A percentile compares a stretch with the other conserved stretches of the same genome.
Evolutionary conservation across 2,329 filamentous ascomycete genomes (phyloP).

Genomic region (Microascus cirrosus): DNA sequence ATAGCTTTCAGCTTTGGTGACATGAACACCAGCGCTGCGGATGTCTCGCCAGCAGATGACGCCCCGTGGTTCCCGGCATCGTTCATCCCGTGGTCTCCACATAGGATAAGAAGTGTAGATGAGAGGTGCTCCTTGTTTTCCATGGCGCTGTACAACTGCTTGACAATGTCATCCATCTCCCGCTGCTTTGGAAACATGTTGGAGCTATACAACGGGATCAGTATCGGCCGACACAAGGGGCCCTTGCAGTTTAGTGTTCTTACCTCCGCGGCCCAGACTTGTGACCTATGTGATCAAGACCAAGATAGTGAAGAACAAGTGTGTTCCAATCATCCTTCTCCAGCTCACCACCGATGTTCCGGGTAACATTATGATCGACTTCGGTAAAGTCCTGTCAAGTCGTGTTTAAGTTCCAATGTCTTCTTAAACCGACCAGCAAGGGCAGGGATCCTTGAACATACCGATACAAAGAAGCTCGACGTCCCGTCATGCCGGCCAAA

Average conservation of each 20-base stretch:
- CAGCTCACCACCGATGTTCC: conserved; percentile 73
- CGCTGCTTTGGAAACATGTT: conserved; percentile 88
- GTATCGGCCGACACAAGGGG: neutral
- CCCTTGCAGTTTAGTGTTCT: conserved; percentile 1
- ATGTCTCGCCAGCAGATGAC: conserved; percentile 87
- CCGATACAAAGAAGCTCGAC: conserved; percentile 95
- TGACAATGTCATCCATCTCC: conserved; percentile 85
- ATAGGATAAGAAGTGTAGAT: conserved; percentile 73
- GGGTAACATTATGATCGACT: conserved; percentile 94
- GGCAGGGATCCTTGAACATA: conserved; percentile 33
- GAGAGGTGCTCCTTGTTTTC: conserved; percentile 57
- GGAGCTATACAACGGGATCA: conserved; percentile 38
- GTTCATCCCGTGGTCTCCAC: conserved; percentile 98
- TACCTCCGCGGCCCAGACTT: conserved; percentile 83
- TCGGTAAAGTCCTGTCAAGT: conserved; percentile 76
- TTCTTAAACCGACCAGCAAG: neutral
- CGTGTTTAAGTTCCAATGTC: conserved; percentile 1
- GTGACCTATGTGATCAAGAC: conserved; percentile 93
- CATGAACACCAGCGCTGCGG: conserved; percentile 81
- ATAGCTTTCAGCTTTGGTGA: conserved; percentile 67
- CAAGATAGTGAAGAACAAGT: conserved; percentile 91
- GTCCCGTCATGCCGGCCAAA: conserved; percentile 87
- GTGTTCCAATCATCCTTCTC: conserved; percentile 74
- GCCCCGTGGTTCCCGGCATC: conserved; percentile 95
- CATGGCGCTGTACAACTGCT: conserved; percentile 65